Conservation (phyloP, 345 rosid species). For the Boechera retrofracta region DNA sequence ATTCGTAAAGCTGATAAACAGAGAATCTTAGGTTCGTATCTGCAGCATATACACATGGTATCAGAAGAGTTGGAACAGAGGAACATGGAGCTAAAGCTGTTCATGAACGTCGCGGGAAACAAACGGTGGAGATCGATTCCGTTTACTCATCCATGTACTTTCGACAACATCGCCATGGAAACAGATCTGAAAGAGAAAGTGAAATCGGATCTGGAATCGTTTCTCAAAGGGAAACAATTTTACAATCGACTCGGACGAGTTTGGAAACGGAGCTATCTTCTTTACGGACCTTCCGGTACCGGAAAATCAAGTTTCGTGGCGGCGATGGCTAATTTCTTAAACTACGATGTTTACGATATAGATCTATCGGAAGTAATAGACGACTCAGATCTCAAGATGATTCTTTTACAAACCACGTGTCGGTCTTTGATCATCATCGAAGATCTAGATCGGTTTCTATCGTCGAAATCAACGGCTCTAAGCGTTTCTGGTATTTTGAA, state of each 20-base stretch:
- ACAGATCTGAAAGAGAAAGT: constrained; percentile 63
- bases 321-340: constrained; percentile 71
- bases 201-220: constrained; percentile 71
- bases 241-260: constrained; percentile 74
- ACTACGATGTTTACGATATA: constrained; percentile 73
- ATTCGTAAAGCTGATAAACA: constrained; percentile 77
- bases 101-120: constrained; percentile 55
- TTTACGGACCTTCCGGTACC: constrained; percentile 81
- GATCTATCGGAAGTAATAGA: constrained; percentile 61
- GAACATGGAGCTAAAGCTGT: constrained; percentile 58
- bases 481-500: constrained; percentile 49
- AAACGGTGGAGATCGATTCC: constrained; percentile 75
- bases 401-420: constrained; percentile 55
- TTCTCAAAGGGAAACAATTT: constrained; percentile 67
- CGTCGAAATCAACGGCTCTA: constrained; percentile 57
- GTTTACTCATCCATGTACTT: constrained; percentile 76
- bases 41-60: constrained; percentile 81
- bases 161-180: constrained; percentile 80
- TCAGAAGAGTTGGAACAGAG: constrained; percentile 72
- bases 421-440: constrained; percentile 67
- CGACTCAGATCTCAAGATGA: constrained; percentile 63
- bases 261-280: constrained; percentile 75
- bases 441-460: constrained; percentile 66
- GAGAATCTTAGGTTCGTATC: constrained; percentile 76
- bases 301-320: constrained; percentile 83